These are phyloP conservation scores for Boletus eberwhitei DNA, from an alignment of 768 basidiomycete genomes.

Conservation along the genomic window DNA sequence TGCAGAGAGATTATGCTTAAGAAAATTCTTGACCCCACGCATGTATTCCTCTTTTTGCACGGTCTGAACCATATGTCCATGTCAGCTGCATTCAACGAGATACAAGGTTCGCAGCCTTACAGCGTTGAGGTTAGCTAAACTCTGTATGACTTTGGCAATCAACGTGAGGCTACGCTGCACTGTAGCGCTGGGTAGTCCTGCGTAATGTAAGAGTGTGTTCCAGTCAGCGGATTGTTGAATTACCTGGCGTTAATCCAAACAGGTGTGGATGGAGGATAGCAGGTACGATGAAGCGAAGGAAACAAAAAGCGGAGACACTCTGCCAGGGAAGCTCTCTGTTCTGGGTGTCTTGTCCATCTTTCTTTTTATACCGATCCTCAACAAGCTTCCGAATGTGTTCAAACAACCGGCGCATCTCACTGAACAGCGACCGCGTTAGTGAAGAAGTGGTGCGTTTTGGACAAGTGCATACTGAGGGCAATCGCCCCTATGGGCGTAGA, in stretches of 20 bases:
- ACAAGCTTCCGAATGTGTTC: slow-evolving; percentile 68
- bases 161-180: slow-evolving; percentile 80
- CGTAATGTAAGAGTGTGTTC: slow-evolving; percentile 9
- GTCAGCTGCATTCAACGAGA: slow-evolving; percentile 1
- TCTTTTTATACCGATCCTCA: slow-evolving; percentile 56
- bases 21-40: slow-evolving; percentile 72
- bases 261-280: slow-evolving; percentile 87
- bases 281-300: slow-evolving; percentile 86
- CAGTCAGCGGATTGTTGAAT: slow-evolving; percentile 5
- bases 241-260: slow-evolving; percentile 76
- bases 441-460: slow-evolving; percentile 3
- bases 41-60: slow-evolving; percentile 80
- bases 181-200: slow-evolving; percentile 62
- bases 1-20: slow-evolving; percentile 55
- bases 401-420: slow-evolving; percentile 72
- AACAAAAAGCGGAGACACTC: slow-evolving; percentile 85
- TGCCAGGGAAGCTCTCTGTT: slow-evolving; percentile 67
- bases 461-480: slow-evolving; percentile 65
- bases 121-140: slow-evolving; percentile 78
- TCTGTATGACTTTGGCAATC: slow-evolving; percentile 88
- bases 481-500: slow-evolving; percentile 66
- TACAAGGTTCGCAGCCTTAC: slow-evolving; percentile 38
- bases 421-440: slow-evolving; percentile 26
- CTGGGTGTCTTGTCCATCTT: slow-evolving; percentile 38
- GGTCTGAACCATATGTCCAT: slow-evolving; percentile 35